Conservation (phyloP, 2,329 filamentous ascomycete species). For the Chaetothyriales sp. region DNA sequence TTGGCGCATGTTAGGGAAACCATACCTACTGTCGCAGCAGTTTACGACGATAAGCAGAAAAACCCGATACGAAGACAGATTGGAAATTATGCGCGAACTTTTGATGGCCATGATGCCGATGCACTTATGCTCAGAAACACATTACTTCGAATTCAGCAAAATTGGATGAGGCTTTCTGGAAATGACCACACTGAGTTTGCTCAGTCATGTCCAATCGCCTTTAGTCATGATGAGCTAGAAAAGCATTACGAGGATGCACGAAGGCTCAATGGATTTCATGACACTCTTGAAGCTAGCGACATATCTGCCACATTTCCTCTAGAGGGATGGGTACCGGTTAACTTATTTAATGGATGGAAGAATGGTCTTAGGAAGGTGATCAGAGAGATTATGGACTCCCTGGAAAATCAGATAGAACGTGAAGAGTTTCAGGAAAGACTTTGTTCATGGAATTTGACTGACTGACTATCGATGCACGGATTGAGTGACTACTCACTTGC, state of each 20-base stretch:
- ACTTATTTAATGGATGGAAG: background rate
- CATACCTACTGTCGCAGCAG: conserved; percentile 1
- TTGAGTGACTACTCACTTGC: background rate
- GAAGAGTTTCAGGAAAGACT: conserved; percentile 1
- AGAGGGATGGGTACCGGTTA: background rate
- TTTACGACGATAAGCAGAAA: conserved; percentile 2
- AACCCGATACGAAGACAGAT: conserved; percentile 4
- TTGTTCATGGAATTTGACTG: conserved; percentile 1
- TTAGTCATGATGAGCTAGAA: conserved; percentile 1
- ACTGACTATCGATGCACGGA: background rate
- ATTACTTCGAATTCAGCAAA: conserved; percentile 2
- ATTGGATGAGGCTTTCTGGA: conserved; percentile 1
- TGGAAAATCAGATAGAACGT: background rate
- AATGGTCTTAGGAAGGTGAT: background rate
- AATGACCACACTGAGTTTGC: background rate
- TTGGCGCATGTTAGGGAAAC: background rate
- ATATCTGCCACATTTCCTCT: conserved; percentile 1
- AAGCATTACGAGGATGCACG: conserved; percentile 1
- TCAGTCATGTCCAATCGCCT: background rate
- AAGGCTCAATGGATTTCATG: conserved; percentile 1
- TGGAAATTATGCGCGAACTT: background rate
- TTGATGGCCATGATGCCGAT: conserved; percentile 2
- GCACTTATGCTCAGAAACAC: conserved; percentile 5
- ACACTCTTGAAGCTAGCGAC: conserved; percentile 1
- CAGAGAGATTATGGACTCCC: background rate